Evolutionary conservation across 1,139 yeast species (phyloP), one percentile per base, ranked within the genome.

Genomic region (Yamadazyma songkhlaensis): DNA sequence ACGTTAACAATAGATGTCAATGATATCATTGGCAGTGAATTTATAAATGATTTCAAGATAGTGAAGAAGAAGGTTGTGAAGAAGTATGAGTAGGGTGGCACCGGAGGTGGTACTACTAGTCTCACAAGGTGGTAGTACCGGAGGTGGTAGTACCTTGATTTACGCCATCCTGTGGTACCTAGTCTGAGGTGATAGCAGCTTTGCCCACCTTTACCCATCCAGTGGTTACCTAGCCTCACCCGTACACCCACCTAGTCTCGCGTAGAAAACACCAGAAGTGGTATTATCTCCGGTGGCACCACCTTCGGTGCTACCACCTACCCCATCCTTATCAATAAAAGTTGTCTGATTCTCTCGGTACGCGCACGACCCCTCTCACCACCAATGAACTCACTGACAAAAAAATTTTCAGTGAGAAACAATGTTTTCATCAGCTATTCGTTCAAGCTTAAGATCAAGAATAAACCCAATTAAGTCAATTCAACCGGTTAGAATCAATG

Each of bases 401-500:
- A 24, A 32, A 34, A 27, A 25, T 24, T 28, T 31, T 30, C 15
- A 35, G 21, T 28, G 29, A 31, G n/a, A 24, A 27, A 32, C 17
- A 14, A 74, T 74, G 80, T 64, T 74, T 53, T 58, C 78, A 45
- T 60, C 75, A 47, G 57, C 77, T 45, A 57, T 77, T 59, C 80
- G 81, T 70, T 64, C 77, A 50, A 72, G 75, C 50, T 60, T 74
- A 50, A 76, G 77, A 68, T 54, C 50, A 28, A 50, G 54, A 40
- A 56, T 60, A 33, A 47, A 51, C 37, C 62, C 64, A 45, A 60
- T 48, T 31, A 25, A 13, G 5, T n/a, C 13, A 6, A 11, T 14
- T 4, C 9, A 8, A 8, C 9, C 7, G 2, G 17, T 25, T 10
- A 25, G 9, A 17, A 9, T 12, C 14, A 15, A 15, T 4, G 9